These are phyloP conservation scores for Eruca vesicaria DNA, from an alignment of 441 rosid species.

Conservation along the genomic window DNA sequence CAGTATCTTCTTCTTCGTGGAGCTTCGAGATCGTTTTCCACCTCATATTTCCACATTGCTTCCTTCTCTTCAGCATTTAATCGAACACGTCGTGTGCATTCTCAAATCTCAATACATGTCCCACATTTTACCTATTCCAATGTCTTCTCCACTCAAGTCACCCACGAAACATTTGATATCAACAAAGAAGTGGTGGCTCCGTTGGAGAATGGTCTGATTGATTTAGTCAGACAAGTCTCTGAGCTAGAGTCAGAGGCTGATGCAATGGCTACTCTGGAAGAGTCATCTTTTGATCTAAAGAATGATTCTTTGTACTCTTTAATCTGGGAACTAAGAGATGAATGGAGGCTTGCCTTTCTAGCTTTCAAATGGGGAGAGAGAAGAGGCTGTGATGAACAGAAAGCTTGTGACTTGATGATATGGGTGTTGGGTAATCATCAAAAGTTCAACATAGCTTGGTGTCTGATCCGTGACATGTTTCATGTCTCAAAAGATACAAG, in stretches of 20 bases:
- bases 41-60: not conserved
- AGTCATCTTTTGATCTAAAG: conserved; percentile 44
- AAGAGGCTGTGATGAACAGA: conserved; percentile 48
- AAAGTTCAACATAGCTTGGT: conserved; percentile 81
- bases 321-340: conserved; percentile 59
- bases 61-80: conserved; percentile 47
- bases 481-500: conserved; percentile 48
- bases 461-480: conserved; percentile 69
- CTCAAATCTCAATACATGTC: conserved; percentile 5
- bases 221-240: conserved; percentile 49
- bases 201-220: conserved; percentile 27
- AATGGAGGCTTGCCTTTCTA: conserved; percentile 69
- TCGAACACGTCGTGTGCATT: conserved; percentile 42
- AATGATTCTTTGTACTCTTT: conserved; percentile 49
- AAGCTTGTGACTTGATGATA: conserved; percentile 52
- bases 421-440: conserved; percentile 68
- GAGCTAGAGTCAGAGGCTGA: conserved; percentile 47
- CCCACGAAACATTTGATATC: conserved; percentile 31
- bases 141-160: conserved; percentile 37
- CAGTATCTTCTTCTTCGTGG: not conserved
- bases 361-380: conserved; percentile 77
- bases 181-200: conserved; percentile 10
- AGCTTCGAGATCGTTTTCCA: conserved; percentile 1
- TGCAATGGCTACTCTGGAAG: conserved; percentile 53
- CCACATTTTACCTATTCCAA: conserved; percentile 28